These are phyloP conservation scores for Salisapilia sapeloensis DNA, from an alignment of 352 stramenopile genomes.

Conservation along the genomic window DNA sequence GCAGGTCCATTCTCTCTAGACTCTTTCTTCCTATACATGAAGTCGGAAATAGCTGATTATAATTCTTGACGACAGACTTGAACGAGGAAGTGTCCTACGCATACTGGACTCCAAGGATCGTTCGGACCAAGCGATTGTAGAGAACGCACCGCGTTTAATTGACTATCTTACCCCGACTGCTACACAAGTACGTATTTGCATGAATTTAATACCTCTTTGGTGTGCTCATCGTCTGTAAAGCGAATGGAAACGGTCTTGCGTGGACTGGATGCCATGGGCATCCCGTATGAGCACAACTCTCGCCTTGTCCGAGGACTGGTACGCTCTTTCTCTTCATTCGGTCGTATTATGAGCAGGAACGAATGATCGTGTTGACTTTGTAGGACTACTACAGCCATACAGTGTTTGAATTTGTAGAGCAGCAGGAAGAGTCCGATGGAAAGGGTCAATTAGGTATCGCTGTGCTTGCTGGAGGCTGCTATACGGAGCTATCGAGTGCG, in stretches of 20 bases:
- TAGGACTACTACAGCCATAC: conserved; percentile 85
- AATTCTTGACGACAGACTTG: too few species aligned
- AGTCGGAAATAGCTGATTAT: too few species aligned
- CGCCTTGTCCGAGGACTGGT: conserved; percentile 73
- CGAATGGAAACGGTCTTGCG: conserved; percentile 49
- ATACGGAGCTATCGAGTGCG: conserved; percentile 52
- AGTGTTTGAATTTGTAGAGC: conserved; percentile 80
- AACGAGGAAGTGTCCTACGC: conserved; percentile 67
- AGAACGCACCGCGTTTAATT: conserved; percentile 39
- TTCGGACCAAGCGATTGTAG: conserved; percentile 42
- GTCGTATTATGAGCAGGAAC: not conserved
- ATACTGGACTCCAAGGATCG: conserved; percentile 78
- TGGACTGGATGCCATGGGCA: conserved; percentile 36
- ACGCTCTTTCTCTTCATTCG: conserved; percentile 1
- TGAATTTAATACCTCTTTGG: not conserved
- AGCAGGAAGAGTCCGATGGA: conserved; percentile 5
- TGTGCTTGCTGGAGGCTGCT: conserved; percentile 70
- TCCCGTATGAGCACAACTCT: conserved; percentile 40
- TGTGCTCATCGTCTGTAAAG: conserved; percentile 9
- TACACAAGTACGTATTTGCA: conserved; percentile 11
- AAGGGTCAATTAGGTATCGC: conserved; percentile 30
- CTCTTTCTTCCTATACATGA: not conserved
- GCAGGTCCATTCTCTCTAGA: conserved; percentile 21
- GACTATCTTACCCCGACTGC: conserved; percentile 47
- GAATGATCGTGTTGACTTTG: not conserved